Evolutionary conservation across 768 basidiomycete species (phyloP), one percentile per base, ranked within the genome.

Genomic region (Daedalea quercina): DNA sequence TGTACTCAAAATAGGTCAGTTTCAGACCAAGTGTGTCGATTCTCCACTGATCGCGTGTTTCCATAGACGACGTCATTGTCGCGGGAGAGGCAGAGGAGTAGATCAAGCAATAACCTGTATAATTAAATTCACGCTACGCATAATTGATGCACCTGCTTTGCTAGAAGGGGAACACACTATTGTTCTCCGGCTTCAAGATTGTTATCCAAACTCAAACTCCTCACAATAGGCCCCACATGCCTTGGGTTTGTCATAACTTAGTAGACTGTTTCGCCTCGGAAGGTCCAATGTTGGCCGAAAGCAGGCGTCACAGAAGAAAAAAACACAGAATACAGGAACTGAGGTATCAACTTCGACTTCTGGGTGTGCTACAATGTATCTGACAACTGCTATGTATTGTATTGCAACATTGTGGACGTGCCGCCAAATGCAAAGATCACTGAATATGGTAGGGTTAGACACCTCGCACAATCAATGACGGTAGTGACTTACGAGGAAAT

Each of bases 1-100:
- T 3, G 87, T 93, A 12, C 76, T 93, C 55, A 93, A 93, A 70
- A 93, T 93, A 55, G 89, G 89, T 87, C 58, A 62, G 80, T 70
- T 28, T 9, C 26, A 47, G 47, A 20, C 19, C 50, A 51, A 49
- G 23, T 3, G 24, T 23, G 11, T 13, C 17, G 44, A 24, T 3
- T 20, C 20, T 1, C 20, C 1, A 23, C n/a, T 48, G 41, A 48
- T 7, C 23, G 9, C 3, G 25, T 4, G n/a, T 20, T 17, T 37
- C 23, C 19, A 23, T 28, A 55, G 54, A 55, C 31, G 54, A 55
- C 41, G 54, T 55, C 50, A 55, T 55, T 26, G 46, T 51, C 17
- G 33, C 54, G 22, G 54, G 54, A n/a, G 44, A 55, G 23, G 44
- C 45, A 31, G 54, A 55, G 33, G 52, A 53, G n/a, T 53, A 53